Percentiles rank a stretch among this genome's conserved stretches.
Conservation (phyloP, 2,329 filamentous ascomycete species). For the Cladorrhinum sp. region DNA sequence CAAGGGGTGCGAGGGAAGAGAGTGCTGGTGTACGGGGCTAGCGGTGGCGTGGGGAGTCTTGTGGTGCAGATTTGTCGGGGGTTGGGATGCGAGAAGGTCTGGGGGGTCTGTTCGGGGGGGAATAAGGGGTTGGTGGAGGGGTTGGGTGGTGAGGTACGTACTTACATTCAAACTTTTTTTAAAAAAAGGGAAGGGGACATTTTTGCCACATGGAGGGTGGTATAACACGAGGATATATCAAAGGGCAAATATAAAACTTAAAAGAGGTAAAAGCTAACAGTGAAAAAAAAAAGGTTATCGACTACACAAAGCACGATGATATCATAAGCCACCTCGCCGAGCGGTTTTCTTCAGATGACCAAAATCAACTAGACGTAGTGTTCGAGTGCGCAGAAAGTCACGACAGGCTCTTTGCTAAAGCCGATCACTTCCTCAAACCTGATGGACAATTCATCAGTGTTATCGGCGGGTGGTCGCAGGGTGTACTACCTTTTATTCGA, state of each 20-base stretch:
- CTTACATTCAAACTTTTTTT: not conserved
- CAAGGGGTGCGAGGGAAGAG: slow-evolving; percentile 34
- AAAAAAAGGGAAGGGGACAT: too few species aligned
- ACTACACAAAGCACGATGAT: slow-evolving; percentile 38
- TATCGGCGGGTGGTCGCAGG: slow-evolving; percentile 33
- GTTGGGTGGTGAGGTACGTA: slow-evolving; percentile 46
- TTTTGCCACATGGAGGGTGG: too few species aligned
- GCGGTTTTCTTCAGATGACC: slow-evolving; percentile 30
- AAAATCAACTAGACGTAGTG: slow-evolving; percentile 38
- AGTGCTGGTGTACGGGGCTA: slow-evolving; percentile 50
- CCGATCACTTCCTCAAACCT: slow-evolving; percentile 37
- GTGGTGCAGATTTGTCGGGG: slow-evolving; percentile 46
- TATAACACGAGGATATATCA: too few species aligned
- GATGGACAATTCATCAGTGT: slow-evolving; percentile 37
- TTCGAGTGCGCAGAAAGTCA: slow-evolving; percentile 51
- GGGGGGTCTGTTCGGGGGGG: slow-evolving; percentile 42
- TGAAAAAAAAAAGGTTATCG: too few species aligned
- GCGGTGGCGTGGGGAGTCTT: slow-evolving; percentile 48
- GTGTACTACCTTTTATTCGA: slow-evolving; percentile 30
- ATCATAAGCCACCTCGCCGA: slow-evolving; percentile 36
- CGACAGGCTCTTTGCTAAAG: slow-evolving; percentile 39
- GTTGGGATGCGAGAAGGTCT: slow-evolving; percentile 40
- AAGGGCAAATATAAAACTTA: too few species aligned
- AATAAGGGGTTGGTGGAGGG: slow-evolving; percentile 45
- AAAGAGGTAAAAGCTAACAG: too few species aligned